Base-by-base conservation (phyloP, 306 rosid genomes). In the Glycine soja region DNA sequence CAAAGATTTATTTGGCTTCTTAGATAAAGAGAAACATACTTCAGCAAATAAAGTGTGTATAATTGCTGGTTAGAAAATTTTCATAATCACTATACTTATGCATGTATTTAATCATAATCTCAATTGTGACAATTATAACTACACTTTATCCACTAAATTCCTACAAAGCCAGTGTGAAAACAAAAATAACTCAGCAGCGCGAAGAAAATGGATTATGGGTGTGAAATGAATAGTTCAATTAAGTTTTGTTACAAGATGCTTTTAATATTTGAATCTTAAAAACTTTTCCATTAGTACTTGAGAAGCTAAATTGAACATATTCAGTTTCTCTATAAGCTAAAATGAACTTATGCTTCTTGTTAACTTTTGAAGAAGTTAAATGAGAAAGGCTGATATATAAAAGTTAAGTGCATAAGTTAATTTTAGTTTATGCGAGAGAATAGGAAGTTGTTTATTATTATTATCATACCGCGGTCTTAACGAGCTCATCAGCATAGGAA, bases 401-500 rank as follows among this genome's bases (percentile, higher is more conserved):
- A 58, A 58, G 0, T 18, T 3, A 58, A 19, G 38, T 9, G 38
- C 2, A 18, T 59, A 10, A n/a, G 18, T 51, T 48, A 58, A 15
- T 54, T 54, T 16, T 15, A 56, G 34, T 14, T 7, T 52, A 52
- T 5, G 24, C 4, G 1, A 6, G 30, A 24, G 19, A 59, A 7
- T 2, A 57, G 5, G 1, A 3, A 59, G 7, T 3, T 18, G 24
- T 5, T 15, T 34, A 2, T 24, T 24, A 24, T 24, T 24, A 61
- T 62, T 67, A 61, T 54, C 89, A 10, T 89, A 94, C 98, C 77
- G 98, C 98, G 8, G 98, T 94, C 80, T 94, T 94, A 83, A 94
- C 92, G 5, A 94, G 92, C 84, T 94, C 98, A 56, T 94, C 98
- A 3, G 88, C 86, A 42, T 94, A 94, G 67, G 98, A 86, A 46